Evolutionary conservation across 2,329 filamentous ascomycete genomes (phyloP), one percentile per base, ranked within the genome.

Genomic region (Orbilia oligospora): DNA sequence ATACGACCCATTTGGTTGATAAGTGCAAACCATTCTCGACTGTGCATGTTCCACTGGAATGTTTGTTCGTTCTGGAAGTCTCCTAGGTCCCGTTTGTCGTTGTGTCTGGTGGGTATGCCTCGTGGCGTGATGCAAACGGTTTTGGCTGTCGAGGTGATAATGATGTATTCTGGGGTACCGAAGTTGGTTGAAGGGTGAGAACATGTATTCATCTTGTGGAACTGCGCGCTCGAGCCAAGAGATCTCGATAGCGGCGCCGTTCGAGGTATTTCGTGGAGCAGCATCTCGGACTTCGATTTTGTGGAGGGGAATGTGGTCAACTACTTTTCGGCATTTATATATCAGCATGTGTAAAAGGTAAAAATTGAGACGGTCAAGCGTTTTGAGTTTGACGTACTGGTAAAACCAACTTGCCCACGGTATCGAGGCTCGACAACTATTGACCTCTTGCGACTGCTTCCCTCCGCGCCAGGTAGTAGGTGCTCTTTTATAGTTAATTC

Each of bases 251-350:
- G 58, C 58, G 36, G 69, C 58, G 24, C 58, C 58, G 10, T 64
- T 72, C 0, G 48, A 44, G 2, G 69, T 41, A 18, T 48, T 65
- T 22, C 41, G 51, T 2, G 69, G 69, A 2, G 58, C 69, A 10
- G 69, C 58, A 9, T 66, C 58, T 20, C 58, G 58, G 16, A 72
- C 69, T 46, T 72, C 33, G 30, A 72, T 72, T 27, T 18, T 48
- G 38, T 72, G 18, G 1, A 72, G 53, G 5, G 69, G 69, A 24
- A 72, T 66, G 27, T 72, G 69, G 27, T 72, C 58, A 24, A 72
- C 69, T 72, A 16, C 22, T 0, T 56, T 46, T 1, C 14, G 38
- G 5, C 48, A 44, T 18, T 1, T 44, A 18, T 56, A 5, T n/a
- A n/a, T n/a, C n/a, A 70, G 33, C 6, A n/a, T 30, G 14, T 30